Percentiles rank a stretch among this genome's conserved stretches.
Conservation (phyloP, 2,329 filamentous ascomycete species). For the Ascochyta pisi region DNA sequence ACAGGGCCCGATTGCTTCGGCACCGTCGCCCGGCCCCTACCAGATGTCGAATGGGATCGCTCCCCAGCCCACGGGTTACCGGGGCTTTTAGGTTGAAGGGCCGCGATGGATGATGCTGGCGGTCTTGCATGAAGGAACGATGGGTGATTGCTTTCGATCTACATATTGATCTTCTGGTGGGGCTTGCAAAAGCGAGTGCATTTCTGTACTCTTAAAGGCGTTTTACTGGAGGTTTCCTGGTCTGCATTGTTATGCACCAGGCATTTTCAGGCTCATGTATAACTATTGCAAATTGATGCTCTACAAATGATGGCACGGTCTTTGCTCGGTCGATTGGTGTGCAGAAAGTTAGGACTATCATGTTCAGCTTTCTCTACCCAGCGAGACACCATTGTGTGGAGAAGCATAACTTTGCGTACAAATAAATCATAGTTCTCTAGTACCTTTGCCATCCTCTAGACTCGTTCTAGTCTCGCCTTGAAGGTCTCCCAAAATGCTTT, state of each 20-base stretch:
- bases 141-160: slow-evolving; percentile 23
- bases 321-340: background rate
- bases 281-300: slow-evolving; percentile 21
- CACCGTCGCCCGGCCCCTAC: slow-evolving; percentile 71
- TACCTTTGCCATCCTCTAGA: too few species aligned
- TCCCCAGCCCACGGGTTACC: slow-evolving; percentile 77
- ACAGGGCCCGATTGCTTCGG: slow-evolving; percentile 72
- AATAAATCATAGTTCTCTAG: too few species aligned
- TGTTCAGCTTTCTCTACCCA: too few species aligned
- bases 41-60: slow-evolving; percentile 86
- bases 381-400: too few species aligned
- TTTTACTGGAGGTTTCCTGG: slow-evolving; percentile 28
- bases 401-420: too few species aligned
- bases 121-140: slow-evolving; percentile 17
- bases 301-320: background rate
- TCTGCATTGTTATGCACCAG: slow-evolving; percentile 26
- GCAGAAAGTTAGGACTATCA: too few species aligned
- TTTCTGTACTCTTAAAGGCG: slow-evolving; percentile 39
- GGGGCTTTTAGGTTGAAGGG: slow-evolving; percentile 40
- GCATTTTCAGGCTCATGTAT: slow-evolving; percentile 33
- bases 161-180: slow-evolving; percentile 36
- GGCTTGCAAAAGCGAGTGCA: slow-evolving; percentile 34
- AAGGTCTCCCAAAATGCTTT: background rate
- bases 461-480: too few species aligned
- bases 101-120: background rate